Percentiles rank a stretch among this genome's conserved stretches.
Conservation (phyloP, 371 early-diverging fungal species). For the Mortierella sp. region DNA sequence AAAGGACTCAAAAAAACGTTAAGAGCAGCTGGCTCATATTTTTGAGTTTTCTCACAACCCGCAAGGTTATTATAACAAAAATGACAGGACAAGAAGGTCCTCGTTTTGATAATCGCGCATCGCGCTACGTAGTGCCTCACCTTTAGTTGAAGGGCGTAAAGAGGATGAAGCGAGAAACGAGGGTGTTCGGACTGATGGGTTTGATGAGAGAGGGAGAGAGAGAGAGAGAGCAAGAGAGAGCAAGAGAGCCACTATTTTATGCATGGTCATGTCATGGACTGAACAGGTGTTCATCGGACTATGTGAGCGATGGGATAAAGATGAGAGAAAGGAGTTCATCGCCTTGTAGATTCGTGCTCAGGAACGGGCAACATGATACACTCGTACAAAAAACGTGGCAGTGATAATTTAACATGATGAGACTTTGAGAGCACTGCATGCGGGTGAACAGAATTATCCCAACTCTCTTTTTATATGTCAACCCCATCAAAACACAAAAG, state of each 20-base stretch:
- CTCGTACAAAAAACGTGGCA: slow-evolving; percentile 12
- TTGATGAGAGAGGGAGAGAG: not conserved
- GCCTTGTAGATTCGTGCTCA: not conserved
- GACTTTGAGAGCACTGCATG: not conserved
- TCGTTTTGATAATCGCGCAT: too few species aligned
- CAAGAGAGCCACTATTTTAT: slow-evolving; percentile 7
- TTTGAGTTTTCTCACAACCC: too few species aligned
- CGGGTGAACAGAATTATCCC: not conserved
- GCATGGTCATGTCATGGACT: slow-evolving; percentile 6
- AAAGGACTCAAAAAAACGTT: too few species aligned
- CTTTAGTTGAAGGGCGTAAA: not conserved
- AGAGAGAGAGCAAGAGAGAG: not conserved
- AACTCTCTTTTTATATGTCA: not conserved
- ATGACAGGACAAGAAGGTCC: not conserved
- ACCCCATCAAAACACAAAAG: not conserved
- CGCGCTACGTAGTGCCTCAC: too few species aligned
- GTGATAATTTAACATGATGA: not conserved
- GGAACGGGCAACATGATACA: not conserved
- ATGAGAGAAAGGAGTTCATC: not conserved
- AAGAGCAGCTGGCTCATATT: too few species aligned
- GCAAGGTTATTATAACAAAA: too few species aligned
- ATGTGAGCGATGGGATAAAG: slow-evolving; percentile 1
- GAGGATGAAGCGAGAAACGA: not conserved
- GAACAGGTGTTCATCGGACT: not conserved
- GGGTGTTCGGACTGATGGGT: not conserved